Base-by-base conservation (phyloP, 2,329 filamentous ascomycete species). In the Colletotrichum coccodes region DNA sequence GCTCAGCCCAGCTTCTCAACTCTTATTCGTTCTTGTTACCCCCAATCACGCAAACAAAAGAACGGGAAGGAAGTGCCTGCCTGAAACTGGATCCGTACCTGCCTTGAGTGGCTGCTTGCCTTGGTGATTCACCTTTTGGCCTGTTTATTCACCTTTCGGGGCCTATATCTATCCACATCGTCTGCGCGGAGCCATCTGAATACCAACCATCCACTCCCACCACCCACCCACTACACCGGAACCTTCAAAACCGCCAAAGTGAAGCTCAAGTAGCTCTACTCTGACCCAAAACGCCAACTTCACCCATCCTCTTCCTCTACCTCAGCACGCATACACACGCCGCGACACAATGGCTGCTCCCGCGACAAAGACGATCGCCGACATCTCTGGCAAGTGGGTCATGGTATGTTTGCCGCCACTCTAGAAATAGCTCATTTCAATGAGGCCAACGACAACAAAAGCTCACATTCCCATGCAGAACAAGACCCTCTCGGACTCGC, bases 301-400 rank as follows among this genome's bases (percentile, higher is more conserved):
- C 21, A n/a, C 30, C 16, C 23, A 23, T 21, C 23, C 14, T n/a
- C 28, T n/a, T n/a, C 36, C 28, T 28, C 34, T 30, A 34, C 40
- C 30, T 46, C 9, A 32, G 21, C 16, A 21, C 56, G 21, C 23
- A 36, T 12, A 26, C 47, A 56, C 11, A 47, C 54, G 18, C 38
- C 65, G 26, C n/a, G 21, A 56, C 38, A 62, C 38, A 58, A 95
- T 95, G 92, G 92, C 92, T 72, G 91, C 91, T 70, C 92, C 93
- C 64, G 79, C 86, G 60, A 85, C 86, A 70, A 89, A 91, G 83
- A 93, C 86, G 57, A 86, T 90, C 74, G 86, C 86, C 71, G 86
- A 94, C 82, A 86, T 95, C 73, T 89, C 80, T 74, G 93, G 92
- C 71, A 88, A 86, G 76, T 95, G 90, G 86, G 78, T 84, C 67